Evolutionary conservation across 176 grass and related monocot genomes (phyloP).

Genomic region (Zizania latifolia): DNA sequence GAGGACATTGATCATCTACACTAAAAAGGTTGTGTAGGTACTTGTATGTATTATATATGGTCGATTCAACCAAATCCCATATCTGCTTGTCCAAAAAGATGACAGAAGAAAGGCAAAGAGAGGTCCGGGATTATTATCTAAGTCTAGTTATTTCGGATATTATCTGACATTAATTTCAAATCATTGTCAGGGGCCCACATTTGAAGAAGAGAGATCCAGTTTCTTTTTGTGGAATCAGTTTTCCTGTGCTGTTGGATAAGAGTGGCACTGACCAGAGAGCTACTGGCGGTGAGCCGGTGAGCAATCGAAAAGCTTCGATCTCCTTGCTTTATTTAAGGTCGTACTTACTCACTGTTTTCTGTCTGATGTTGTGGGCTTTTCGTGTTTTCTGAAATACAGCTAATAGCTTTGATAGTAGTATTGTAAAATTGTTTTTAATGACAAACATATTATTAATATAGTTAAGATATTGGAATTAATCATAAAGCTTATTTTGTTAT

Average conservation of each 20-base stretch:
- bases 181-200: conserved; percentile 6
- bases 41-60: neutral
- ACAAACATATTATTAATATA: no score
- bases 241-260: conserved; percentile 24
- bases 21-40: no score
- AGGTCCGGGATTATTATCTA: conserved; percentile 29
- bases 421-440: neutral
- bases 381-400: neutral
- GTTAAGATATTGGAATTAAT: neutral
- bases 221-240: conserved; percentile 35
- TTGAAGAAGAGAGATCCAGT: conserved; percentile 10
- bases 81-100: conserved; percentile 17
- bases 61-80: conserved; percentile 24
- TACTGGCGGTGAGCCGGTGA: no score
- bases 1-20: no score
- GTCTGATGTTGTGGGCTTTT: neutral
- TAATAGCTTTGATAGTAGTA: neutral
- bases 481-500: neutral
- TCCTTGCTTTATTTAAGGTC: neutral
- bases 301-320: no score
- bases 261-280: neutral
- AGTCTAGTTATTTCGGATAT: neutral
- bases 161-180: conserved; percentile 8
- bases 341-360: no score
- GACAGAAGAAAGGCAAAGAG: conserved; percentile 15